Base-by-base conservation (phyloP, 1,139 yeast species). In the Sugiyamaella pinicola region DNA sequence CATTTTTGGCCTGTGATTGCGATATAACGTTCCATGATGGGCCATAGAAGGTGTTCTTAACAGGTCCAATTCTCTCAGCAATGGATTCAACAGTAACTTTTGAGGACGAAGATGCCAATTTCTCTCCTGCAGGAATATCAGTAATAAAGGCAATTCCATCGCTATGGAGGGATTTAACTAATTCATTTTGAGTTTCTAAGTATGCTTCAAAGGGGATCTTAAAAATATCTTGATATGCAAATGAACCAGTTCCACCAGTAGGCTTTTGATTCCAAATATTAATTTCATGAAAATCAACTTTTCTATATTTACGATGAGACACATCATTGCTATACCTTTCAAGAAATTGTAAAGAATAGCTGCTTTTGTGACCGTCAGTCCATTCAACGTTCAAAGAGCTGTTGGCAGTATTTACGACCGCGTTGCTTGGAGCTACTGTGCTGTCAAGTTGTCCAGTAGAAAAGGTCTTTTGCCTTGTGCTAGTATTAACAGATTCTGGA, bases 21-120 rank as follows among this genome's bases (percentile, higher is more conserved):
- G 82, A 80, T 53, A 76, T 77, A 4, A 87, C 93, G 64, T 87
- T 87, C 72, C 88, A 87, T 2, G 84, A 73, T 1, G 81, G 76
- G 1, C 95, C 95, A 63, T 86, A 86, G 61, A 87, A 85, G 0
- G 95, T 87, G 56, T 79, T 75, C 61, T 84, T 84, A 54, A 87
- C 74, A 60, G 86, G 86, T 0, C 95, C 95, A 53, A 86, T 82
- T 54, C 78, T 74, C 46, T 74, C 69, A 8, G 87, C 93, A 42
- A 87, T 70, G 29, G 59, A 57, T 55, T 74, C 75, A 2, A 79
- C 79, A 1, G 64, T 58, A 8, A 65, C 58, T 13, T 52, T 49
- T 12, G 49, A 66, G 41, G 73, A 77, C n/a, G 15, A 13, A 7
- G 15, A n/a, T 13, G 45, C 31, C 17, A 54, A 48, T 47, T 38